These are phyloP conservation scores for Fusarium fracticaudum DNA, from an alignment of 2,329 filamentous ascomycete genomes.

Conservation along the genomic window DNA sequence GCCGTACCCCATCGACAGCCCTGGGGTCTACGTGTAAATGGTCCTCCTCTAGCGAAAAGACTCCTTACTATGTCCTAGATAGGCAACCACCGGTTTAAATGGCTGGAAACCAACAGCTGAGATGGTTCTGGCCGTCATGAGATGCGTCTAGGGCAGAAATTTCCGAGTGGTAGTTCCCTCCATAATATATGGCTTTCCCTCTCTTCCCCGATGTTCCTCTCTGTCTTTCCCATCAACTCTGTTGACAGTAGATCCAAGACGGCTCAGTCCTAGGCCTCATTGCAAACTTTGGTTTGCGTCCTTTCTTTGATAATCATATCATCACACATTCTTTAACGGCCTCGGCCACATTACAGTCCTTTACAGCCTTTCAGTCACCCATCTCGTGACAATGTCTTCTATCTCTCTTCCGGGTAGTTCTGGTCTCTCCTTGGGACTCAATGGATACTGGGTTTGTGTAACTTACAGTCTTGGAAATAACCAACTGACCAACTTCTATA, in stretches of 20 bases:
- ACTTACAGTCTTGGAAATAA: neutral
- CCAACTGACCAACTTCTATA: conserved; percentile 20
- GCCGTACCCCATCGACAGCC: conserved; percentile 4
- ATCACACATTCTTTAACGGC: conserved; percentile 47
- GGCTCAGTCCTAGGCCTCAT: conserved; percentile 44
- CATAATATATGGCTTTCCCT: conserved; percentile 8
- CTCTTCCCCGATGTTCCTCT: conserved; percentile 8
- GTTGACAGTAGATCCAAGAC: conserved; percentile 42
- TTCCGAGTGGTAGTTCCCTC: conserved; percentile 1
- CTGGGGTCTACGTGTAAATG: neutral
- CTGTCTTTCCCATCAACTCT: conserved; percentile 32
- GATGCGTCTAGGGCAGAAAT: conserved; percentile 7
- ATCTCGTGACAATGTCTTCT: conserved; percentile 37
- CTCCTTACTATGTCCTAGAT: conserved; percentile 25
- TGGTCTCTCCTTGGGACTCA: conserved; percentile 43
- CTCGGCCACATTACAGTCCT: conserved; percentile 50
- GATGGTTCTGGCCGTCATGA: conserved; percentile 2
- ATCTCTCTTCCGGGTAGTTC: conserved; percentile 12
- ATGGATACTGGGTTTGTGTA: conserved; percentile 52
- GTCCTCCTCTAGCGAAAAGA: conserved; percentile 1
- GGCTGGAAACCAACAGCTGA: conserved; percentile 14
- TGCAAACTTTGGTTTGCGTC: conserved; percentile 53
- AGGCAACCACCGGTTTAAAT: conserved; percentile 37
- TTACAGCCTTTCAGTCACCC: conserved; percentile 33
- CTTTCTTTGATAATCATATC: conserved; percentile 50